Evolutionary conservation across 2,329 filamentous ascomycete genomes (phyloP).

Genomic region (Beauveria bassiana): DNA sequence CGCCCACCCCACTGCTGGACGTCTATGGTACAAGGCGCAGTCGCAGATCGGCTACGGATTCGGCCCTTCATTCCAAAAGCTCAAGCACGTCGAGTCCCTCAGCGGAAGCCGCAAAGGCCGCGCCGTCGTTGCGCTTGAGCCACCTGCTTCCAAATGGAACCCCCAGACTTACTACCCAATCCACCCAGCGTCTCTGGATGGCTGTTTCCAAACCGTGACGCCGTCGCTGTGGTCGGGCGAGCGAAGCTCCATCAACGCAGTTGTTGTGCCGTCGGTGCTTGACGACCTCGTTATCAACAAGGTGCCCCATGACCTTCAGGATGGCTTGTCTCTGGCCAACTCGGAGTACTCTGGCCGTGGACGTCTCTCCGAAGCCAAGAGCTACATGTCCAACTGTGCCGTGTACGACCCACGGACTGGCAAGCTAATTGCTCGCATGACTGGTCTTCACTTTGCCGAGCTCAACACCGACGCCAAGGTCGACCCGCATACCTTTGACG

Average conservation of each 20-base stretch:
- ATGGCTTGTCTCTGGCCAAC: neutral
- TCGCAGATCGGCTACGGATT: neutral
- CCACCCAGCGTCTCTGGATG: slow-evolving; percentile 29
- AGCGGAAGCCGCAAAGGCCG: neutral
- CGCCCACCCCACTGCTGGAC: neutral
- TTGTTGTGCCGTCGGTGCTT: slow-evolving; percentile 19
- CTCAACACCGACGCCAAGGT: slow-evolving; percentile 16
- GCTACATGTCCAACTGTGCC: slow-evolving; percentile 18
- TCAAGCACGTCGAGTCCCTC: neutral
- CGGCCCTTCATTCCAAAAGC: slow-evolving; percentile 2
- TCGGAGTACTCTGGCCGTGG: neutral
- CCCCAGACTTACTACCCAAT: slow-evolving; percentile 20
- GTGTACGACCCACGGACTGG: slow-evolving; percentile 17
- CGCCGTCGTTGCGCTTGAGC: neutral
- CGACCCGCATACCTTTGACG: slow-evolving; percentile 18
- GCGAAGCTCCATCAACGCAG: slow-evolving; percentile 14
- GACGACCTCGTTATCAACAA: slow-evolving; percentile 17
- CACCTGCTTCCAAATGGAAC: neutral
- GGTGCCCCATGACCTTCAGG: neutral
- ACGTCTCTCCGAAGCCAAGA: neutral
- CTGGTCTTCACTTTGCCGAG: slow-evolving; percentile 15
- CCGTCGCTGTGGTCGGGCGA: slow-evolving; percentile 15
- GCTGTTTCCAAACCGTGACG: slow-evolving; percentile 20
- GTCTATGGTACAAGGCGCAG: slow-evolving; percentile 5
- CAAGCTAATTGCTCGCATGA: slow-evolving; percentile 15